Evolutionary conservation across 2,329 filamentous ascomycete species (phyloP).

Genomic region (Chaetomium sp.): DNA sequence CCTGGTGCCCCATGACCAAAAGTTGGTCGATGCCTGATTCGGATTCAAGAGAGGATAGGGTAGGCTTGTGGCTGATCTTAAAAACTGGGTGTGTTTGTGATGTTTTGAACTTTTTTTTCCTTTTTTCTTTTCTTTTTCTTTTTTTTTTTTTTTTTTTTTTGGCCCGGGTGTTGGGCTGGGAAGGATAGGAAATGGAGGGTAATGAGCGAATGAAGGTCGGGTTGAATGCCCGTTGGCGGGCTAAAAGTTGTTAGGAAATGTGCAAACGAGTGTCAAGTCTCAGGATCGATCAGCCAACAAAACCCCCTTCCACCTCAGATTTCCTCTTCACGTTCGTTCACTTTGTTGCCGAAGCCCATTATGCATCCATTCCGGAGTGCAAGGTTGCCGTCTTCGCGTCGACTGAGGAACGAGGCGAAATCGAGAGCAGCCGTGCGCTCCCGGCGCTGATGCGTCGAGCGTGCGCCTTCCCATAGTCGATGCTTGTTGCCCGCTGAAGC

Average conservation of each 20-base stretch:
- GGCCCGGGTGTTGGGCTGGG: too few relatives aligned
- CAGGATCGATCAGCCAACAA: slow-evolving; percentile 15
- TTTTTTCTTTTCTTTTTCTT: neutral
- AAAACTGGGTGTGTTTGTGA: neutral
- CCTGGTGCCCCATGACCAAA: too few relatives aligned
- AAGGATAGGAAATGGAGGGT: neutral
- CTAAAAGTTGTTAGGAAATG: slow-evolving; percentile 18
- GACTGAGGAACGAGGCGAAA: slow-evolving; percentile 49
- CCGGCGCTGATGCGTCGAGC: slow-evolving; percentile 68
- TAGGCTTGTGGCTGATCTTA: neutral
- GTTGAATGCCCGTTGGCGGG: neutral
- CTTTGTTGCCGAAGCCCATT: neutral
- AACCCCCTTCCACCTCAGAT: neutral
- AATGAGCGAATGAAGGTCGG: slow-evolving; percentile 6
- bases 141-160: neutral
- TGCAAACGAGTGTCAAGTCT: slow-evolving; percentile 18
- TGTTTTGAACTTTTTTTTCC: neutral
- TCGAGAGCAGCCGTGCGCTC: slow-evolving; percentile 66
- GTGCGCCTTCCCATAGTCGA: slow-evolving; percentile 60
- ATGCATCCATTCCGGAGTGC: slow-evolving; percentile 7
- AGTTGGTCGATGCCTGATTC: too few relatives aligned
- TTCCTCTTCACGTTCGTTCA: slow-evolving; percentile 1
- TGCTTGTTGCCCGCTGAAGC: slow-evolving; percentile 61
- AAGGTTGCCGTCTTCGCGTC: slow-evolving; percentile 39
- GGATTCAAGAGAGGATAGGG: neutral